Conservation (phyloP, 306 rosid genomes). For the Sicyos baderoa region DNA sequence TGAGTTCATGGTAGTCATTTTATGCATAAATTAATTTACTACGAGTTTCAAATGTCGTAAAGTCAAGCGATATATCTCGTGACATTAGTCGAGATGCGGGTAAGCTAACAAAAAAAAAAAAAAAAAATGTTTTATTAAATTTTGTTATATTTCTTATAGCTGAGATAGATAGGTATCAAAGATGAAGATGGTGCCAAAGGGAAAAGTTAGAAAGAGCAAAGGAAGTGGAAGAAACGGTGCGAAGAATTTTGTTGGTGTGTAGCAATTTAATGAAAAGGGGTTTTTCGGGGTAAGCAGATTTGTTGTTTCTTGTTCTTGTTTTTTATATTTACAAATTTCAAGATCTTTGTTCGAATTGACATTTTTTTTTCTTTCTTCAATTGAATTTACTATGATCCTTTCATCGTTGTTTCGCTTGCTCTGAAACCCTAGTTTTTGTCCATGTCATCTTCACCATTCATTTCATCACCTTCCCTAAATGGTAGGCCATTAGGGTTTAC, state of each 20-base stretch:
- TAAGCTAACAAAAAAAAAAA: too few relatives aligned
- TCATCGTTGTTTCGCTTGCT: background rate
- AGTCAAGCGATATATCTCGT: too few relatives aligned
- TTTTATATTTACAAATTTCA: background rate
- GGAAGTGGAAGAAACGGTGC: constrained; percentile 12
- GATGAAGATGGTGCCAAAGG: constrained; percentile 55
- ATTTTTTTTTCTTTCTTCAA: background rate
- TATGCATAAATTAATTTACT: too few relatives aligned
- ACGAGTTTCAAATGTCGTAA: too few relatives aligned
- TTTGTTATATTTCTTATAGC: background rate
- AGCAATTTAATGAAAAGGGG: constrained; percentile 7
- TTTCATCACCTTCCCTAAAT: too few relatives aligned
- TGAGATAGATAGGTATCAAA: constrained; percentile 38
- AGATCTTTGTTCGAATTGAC: background rate
- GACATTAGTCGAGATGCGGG: too few relatives aligned
- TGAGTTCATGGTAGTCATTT: too few relatives aligned
- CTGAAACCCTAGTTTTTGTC: background rate
- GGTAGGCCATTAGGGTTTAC: too few relatives aligned
- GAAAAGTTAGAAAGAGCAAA: constrained; percentile 54
- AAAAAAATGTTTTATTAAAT: too few relatives aligned
- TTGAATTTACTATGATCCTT: background rate
- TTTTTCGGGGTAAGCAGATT: background rate
- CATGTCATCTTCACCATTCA: background rate
- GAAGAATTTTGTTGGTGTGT: background rate
- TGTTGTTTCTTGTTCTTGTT: constrained; percentile 10